Conservation (phyloP, 2,329 filamentous ascomycete species). For the Alternaria dauci region DNA sequence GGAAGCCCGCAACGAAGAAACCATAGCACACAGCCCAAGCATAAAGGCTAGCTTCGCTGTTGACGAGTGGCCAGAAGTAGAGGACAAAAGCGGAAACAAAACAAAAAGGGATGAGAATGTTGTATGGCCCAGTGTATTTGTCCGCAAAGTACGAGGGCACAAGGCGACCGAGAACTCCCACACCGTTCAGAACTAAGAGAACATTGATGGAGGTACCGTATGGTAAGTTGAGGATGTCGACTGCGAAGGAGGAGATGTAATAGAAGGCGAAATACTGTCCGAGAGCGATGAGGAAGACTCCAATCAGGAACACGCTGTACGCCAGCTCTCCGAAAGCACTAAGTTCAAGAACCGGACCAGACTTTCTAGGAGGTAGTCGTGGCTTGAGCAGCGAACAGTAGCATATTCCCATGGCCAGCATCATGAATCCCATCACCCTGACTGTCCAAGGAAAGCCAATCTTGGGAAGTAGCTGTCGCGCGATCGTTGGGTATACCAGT, state of each 20-base stretch:
- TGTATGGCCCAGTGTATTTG: constrained; percentile 62
- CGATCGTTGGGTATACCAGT: constrained; percentile 68
- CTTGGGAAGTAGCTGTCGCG: constrained; percentile 62
- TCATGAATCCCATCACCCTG: constrained; percentile 68
- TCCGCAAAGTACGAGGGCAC: constrained; percentile 64
- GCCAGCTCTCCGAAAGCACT: constrained; percentile 53
- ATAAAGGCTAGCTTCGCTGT: constrained; percentile 49
- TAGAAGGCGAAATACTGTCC: constrained; percentile 57
- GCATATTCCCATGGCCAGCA: constrained; percentile 55
- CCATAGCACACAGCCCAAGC: constrained; percentile 58
- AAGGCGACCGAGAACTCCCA: constrained; percentile 65
- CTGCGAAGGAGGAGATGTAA: constrained; percentile 54
- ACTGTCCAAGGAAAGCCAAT: constrained; percentile 72
- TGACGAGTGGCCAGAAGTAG: constrained; percentile 66
- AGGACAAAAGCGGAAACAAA: constrained; percentile 58
- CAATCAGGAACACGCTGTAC: constrained; percentile 50
- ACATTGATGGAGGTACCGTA: constrained; percentile 62
- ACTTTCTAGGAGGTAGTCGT: constrained; percentile 54
- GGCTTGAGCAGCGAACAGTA: constrained; percentile 53
- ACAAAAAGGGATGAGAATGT: constrained; percentile 63
- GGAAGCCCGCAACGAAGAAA: constrained; percentile 55
- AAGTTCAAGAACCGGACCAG: constrained; percentile 54
- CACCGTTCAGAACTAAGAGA: constrained; percentile 65
- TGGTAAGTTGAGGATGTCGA: constrained; percentile 56
- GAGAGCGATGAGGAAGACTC: constrained; percentile 44